Percentiles rank a stretch among this genome's conserved stretches.
phyloP scores from a whole-genome alignment of 768 basidiomycete species.

The Russula ochroleuca region DNA sequence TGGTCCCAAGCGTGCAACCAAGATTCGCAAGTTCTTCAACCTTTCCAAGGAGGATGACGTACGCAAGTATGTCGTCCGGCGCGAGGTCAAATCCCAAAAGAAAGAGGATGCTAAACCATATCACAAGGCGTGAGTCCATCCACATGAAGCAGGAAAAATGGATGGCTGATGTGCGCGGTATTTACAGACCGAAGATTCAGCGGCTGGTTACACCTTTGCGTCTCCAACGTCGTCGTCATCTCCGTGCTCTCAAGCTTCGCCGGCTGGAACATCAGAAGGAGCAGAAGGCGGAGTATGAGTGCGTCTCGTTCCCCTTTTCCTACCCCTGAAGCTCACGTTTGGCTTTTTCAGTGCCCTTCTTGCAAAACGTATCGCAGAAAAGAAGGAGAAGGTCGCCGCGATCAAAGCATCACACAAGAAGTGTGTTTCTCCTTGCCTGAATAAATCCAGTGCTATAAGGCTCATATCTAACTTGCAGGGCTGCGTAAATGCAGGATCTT shows the following conservation, averaged over 20 bases:
- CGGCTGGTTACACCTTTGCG: conserved; percentile 92
- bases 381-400: conserved; percentile 86
- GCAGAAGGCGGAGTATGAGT: conserved; percentile 93
- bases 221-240: conserved; percentile 94
- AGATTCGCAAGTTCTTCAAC: conserved; percentile 98
- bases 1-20: conserved; percentile 95
- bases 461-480: conserved; percentile 11
- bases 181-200: conserved; percentile 86
- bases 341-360: conserved; percentile 51
- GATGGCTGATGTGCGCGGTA: neutral
- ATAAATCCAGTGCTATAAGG: neutral
- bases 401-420: conserved; percentile 82
- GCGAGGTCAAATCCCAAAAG: conserved; percentile 86
- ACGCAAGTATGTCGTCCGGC: conserved; percentile 90
- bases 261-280: conserved; percentile 90
- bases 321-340: neutral
- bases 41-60: conserved; percentile 97
- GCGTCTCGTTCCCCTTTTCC: conserved; percentile 31
- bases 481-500: conserved; percentile 19
- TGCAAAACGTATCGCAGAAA: conserved; percentile 87
- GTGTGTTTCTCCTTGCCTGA: conserved; percentile 34
- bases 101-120: conserved; percentile 90
- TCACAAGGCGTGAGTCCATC: conserved; percentile 81
- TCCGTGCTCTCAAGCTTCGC: conserved; percentile 82
- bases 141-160: conserved; percentile 3